Conservation (phyloP, 225 moss, liverwort and hornwort species). For the Pleurozium schreberi region DNA sequence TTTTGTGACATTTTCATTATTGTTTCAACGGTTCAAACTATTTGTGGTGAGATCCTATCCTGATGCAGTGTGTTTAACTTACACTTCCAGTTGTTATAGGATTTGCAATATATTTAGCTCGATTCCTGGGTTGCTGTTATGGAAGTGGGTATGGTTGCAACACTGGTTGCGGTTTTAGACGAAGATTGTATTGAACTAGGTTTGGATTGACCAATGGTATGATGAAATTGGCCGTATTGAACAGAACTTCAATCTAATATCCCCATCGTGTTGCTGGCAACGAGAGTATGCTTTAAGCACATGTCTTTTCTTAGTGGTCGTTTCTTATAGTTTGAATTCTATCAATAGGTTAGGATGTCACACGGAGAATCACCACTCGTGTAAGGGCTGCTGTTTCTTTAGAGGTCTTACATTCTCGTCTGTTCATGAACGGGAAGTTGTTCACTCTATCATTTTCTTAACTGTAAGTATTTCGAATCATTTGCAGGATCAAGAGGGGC, state of each 20-base stretch:
- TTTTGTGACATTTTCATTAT: background rate
- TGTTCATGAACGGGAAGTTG: background rate
- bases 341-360: background rate
- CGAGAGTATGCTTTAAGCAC: background rate
- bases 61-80: background rate
- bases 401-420: background rate
- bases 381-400: background rate
- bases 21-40: background rate
- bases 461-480: background rate
- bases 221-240: background rate
- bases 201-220: background rate
- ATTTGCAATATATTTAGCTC: background rate
- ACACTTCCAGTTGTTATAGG: background rate
- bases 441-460: background rate
- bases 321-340: background rate
- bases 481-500: slow-evolving; percentile 88
- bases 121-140: background rate
- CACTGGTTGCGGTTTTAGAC: background rate
- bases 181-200: background rate
- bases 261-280: background rate
- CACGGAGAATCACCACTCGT: background rate
- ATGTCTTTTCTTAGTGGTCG: background rate
- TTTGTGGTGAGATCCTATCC: background rate
- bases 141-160: background rate
- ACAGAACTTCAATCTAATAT: background rate